Base-by-base conservation (phyloP, 768 basidiomycete genomes). In the Leccinum rimulosum region DNA sequence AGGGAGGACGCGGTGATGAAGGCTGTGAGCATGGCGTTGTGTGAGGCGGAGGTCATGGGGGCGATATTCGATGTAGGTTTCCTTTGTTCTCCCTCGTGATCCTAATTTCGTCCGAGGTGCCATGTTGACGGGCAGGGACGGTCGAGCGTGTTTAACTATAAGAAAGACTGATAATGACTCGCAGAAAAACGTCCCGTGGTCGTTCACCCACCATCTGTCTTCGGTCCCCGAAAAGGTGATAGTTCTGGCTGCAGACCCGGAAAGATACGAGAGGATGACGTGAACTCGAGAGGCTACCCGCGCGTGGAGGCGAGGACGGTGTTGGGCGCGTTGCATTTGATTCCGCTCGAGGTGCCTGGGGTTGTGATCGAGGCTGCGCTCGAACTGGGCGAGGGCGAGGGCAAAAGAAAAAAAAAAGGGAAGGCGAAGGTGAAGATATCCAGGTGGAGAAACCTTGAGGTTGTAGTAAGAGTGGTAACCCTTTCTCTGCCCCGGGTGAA, bases 171-270 rank as follows among this genome's bases (percentile, higher is more conserved):
- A 43, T 5, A 9, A n/a, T 8, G 3, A 40, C 17, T n/a, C 4
- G 38, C 38, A 70, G 68, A 62, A 68, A 63, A 69, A 68, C 50
- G 3, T 15, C 1, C 64, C 66, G 14, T 68, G 68, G 68, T 65
- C 66, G 17, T 68, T 68, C 27, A 27, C 55, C 4, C 59, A 59
- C 50, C 40, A 33, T 2, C 33, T 67, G 2, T 30, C 6, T 36
- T n/a, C 31, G 7, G 47, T 15, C 0, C 66, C 63, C 8, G 55
- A 60, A 17, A 60, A 62, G 4, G 43, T 68, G 30, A 54, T 38
- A 0, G 56, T 63, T 3, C 61, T 68, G 1, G 59, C 43, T 11
- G 67, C 3, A 64, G 65, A 31, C 61, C 67, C 3, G 31, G 35
- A 28, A 57, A 4, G 54, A 55, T 43, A n/a, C n/a, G n/a, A n/a